These are phyloP conservation scores for Tieghemiomyces parasiticus DNA, from an alignment of 192 early-diverging fungal genomes.

Conservation along the genomic window DNA sequence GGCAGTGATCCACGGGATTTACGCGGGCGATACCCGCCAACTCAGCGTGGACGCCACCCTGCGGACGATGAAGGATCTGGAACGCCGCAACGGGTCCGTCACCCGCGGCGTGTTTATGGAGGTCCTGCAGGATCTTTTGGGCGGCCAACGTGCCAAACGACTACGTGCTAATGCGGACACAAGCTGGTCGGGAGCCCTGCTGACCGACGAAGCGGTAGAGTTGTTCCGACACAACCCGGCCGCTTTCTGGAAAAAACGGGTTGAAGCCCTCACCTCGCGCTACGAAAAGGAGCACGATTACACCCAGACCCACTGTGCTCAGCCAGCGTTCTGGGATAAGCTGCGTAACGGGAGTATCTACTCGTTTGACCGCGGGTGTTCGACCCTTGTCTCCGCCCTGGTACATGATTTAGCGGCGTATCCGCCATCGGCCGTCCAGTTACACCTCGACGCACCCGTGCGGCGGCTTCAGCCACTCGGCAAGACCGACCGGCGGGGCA, in stretches of 20 bases:
- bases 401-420: conserved; percentile 26
- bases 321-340: conserved; percentile 38
- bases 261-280: conserved; percentile 14
- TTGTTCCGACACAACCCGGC: too few species aligned
- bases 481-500: too few species aligned
- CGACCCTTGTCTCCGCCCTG: conserved; percentile 47
- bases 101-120: conserved; percentile 27
- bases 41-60: conserved; percentile 66
- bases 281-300: conserved; percentile 12
- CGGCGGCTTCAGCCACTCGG: conserved; percentile 21
- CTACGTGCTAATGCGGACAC: conserved; percentile 17
- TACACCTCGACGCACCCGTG: conserved; percentile 30
- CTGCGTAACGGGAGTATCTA: conserved; percentile 58
- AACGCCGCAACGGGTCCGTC: conserved; percentile 39
- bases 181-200: background rate
- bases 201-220: too few species aligned
- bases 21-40: conserved; percentile 68
- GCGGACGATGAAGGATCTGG: conserved; percentile 52
- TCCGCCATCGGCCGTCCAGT: conserved; percentile 34
- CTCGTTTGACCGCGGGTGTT: conserved; percentile 67
- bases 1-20: conserved; percentile 85
- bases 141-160: conserved; percentile 1
- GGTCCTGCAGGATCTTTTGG: background rate
- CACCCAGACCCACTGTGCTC: conserved; percentile 15
- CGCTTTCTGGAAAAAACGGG: conserved; percentile 18